Percentiles rank a stretch among this genome's conserved stretches.
Evolutionary conservation across 2,329 filamentous ascomycete species (phyloP).

Genomic region (Lecanoromycetidae sp.): DNA sequence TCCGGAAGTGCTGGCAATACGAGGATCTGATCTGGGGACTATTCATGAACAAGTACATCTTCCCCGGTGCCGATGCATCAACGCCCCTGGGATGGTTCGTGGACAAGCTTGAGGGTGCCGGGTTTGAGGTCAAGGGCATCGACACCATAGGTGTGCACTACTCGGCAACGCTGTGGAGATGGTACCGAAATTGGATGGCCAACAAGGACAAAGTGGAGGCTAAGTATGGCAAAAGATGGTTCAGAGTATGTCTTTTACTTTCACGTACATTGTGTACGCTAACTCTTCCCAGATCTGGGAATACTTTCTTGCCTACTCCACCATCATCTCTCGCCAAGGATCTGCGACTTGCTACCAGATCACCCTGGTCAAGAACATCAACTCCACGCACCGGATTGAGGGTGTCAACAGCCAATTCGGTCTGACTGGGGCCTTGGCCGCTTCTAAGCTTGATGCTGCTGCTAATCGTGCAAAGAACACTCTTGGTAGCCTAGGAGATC

Average conservation of each 20-base stretch:
- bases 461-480: conserved; percentile 8
- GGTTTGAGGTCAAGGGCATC: conserved; percentile 80
- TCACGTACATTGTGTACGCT: not conserved
- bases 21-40: conserved; percentile 96
- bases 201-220: conserved; percentile 85
- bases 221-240: conserved; percentile 95
- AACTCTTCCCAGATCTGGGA: conserved; percentile 60
- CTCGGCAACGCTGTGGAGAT: conserved; percentile 89
- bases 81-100: conserved; percentile 83
- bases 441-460: conserved; percentile 28
- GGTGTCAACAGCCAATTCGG: conserved; percentile 58
- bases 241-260: conserved; percentile 54
- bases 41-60: conserved; percentile 99
- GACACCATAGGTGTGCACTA: conserved; percentile 97
- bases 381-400: conserved; percentile 69
- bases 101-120: conserved; percentile 70
- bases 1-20: conserved; percentile 93
- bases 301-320: conserved; percentile 76
- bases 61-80: conserved; percentile 91
- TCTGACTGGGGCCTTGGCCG: conserved; percentile 52
- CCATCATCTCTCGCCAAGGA: conserved; percentile 73
- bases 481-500: conserved; percentile 14
- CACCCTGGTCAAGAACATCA: conserved; percentile 78
- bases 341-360: conserved; percentile 80
- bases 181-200: conserved; percentile 97